Base-by-base conservation (phyloP, 345 rosid species). In the Melastoma malabathricum region DNA sequence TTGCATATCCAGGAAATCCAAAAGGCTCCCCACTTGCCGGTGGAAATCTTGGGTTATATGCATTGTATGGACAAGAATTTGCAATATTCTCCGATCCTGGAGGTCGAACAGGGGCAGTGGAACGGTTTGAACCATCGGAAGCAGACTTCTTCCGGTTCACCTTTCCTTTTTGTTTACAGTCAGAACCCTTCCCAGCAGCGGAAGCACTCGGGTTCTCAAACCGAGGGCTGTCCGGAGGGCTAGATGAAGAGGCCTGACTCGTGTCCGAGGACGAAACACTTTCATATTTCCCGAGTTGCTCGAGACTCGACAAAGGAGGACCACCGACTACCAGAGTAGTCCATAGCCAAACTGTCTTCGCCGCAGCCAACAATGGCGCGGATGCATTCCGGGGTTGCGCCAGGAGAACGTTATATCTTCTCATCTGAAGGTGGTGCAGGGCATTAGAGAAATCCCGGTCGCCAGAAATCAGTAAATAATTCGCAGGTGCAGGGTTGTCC, bases 401-500 rank as follows among this genome's bases (percentile, higher is more conserved):
- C 16, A 69, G 55, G 39, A 74, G 75, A 47, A 74, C 69, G 50
- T 74, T 74, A 44, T 74, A 74, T 47, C 79, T 67, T 55, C 75
- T 70, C 72, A 70, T 63, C 23, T 75, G 75, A 57, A 70, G 38
- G 54, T 74, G 79, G 50, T 69, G 79, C 38, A 74, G 79, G 7
- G 79, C 79, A 52, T 74, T 74, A 16, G 79, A 70, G 55, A 74
- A 74, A 46, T 74, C 79, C 5, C 75, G 70, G 49, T 74, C 75
- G 14, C 79, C 79, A 3, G 75, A 74, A 29, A 74, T 74, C 47
- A 74, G 50, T 64, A 74, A 62, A 64, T 66, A 74, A 54, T 74
- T 74, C 22, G 64, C 75, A 4, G 75, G 79, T 6, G 79, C 79
- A 12, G 79, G 70, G 61, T 74, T 74, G 64, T 74, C 79, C 58